Percentiles rank a stretch among this genome's conserved stretches.
These are phyloP conservation scores for Marasmius oreades DNA, from an alignment of 1,284 basidiomycete genomes.

Conservation along the genomic window DNA sequence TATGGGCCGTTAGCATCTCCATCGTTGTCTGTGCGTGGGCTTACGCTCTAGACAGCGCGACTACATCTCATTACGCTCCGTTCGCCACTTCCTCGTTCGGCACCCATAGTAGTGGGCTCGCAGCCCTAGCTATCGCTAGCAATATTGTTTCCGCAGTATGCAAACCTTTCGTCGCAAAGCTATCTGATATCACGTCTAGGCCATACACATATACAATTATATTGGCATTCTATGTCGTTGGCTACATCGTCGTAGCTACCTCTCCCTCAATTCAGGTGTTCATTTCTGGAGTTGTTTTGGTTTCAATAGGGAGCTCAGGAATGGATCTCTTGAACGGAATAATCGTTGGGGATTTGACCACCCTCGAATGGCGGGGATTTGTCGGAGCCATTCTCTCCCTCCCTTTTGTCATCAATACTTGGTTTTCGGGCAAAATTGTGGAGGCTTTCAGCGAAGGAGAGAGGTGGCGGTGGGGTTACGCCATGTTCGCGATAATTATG, in stretches of 20 bases:
- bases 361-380: constrained; percentile 24
- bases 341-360: constrained; percentile 24
- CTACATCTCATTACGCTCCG: constrained; percentile 13
- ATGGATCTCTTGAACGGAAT: constrained; percentile 23
- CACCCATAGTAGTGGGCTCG: constrained; percentile 12
- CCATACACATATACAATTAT: constrained; percentile 15
- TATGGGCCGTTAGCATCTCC: constrained; percentile 12
- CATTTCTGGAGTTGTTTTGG: constrained; percentile 20
- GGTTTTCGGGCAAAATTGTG: constrained; percentile 15
- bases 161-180: constrained; percentile 24
- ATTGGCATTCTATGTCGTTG: constrained; percentile 22
- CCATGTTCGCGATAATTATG: constrained; percentile 23
- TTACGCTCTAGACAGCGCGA: constrained; percentile 13
- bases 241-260: constrained; percentile 21
- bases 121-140: constrained; percentile 17
- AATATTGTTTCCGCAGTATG: constrained; percentile 21
- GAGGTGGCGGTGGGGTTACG: constrained; percentile 26
- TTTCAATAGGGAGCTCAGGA: constrained; percentile 20
- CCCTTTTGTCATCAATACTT: constrained; percentile 18
- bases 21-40: constrained; percentile 17
- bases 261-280: constrained; percentile 18
- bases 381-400: constrained; percentile 17
- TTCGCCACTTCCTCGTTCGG: constrained; percentile 15
- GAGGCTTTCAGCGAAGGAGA: constrained; percentile 12
- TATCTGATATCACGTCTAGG: constrained; percentile 20